Evolutionary conservation across 768 basidiomycete genomes (phyloP).

Genomic region (Lactarius hatsudake): DNA sequence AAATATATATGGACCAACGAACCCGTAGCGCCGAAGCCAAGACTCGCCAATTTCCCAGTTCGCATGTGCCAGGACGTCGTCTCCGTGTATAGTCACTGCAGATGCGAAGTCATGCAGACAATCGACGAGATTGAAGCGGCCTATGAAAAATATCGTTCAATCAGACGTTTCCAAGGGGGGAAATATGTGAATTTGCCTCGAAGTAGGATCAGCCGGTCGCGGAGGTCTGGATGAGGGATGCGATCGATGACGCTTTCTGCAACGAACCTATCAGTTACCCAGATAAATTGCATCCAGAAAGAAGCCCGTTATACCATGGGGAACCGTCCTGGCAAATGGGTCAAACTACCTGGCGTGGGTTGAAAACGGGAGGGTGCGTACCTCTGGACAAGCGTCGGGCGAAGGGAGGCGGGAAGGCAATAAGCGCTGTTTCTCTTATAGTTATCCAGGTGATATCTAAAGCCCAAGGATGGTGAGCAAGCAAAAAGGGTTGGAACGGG

Average conservation of each 20-base stretch:
- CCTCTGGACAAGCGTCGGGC: conserved; percentile 87
- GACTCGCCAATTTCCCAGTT: conserved; percentile 89
- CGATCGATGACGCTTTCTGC: conserved; percentile 89
- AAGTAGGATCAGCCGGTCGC: conserved; percentile 87
- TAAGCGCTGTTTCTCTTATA: conserved; percentile 83
- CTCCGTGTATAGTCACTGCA: conserved; percentile 76
- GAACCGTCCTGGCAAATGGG: conserved; percentile 52
- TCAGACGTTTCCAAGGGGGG: background rate
- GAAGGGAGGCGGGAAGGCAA: conserved; percentile 81
- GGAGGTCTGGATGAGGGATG: conserved; percentile 83
- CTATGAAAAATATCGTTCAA: conserved; percentile 38
- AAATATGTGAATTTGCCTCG: conserved; percentile 49
- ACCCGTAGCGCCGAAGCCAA: conserved; percentile 86
- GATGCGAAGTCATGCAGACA: conserved; percentile 71
- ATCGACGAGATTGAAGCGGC: conserved; percentile 76
- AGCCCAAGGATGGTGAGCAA: conserved; percentile 6
- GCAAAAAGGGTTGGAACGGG: background rate
- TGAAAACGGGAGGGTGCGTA: conserved; percentile 33
- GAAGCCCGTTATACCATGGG: conserved; percentile 59
- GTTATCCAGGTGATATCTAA: conserved; percentile 88
- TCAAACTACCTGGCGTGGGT: conserved; percentile 3
- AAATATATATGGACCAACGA: conserved; percentile 29
- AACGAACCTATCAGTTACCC: conserved; percentile 10
- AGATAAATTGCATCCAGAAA: background rate
- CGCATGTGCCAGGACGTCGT: conserved; percentile 83